A percentile compares a stretch with the other conserved stretches of the same genome.
phyloP scores from a whole-genome alignment of 352 stramenopile genomes.

The Pythium brassicae region DNA sequence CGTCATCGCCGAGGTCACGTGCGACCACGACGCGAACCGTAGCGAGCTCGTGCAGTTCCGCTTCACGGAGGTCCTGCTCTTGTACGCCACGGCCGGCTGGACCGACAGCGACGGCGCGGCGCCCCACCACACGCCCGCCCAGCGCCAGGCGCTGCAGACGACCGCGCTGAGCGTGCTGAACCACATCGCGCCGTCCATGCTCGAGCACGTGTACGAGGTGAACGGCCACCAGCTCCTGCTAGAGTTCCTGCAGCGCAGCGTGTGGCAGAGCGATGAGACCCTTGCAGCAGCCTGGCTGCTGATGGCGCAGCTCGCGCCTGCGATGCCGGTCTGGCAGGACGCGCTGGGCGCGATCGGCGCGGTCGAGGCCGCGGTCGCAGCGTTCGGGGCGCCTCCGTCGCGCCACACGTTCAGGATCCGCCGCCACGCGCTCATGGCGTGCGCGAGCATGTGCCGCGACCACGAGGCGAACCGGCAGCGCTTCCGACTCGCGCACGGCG shows the following conservation, averaged over 20 bases:
- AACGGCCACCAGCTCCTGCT: slow-evolving; percentile 42
- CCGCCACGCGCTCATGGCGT: slow-evolving; percentile 57
- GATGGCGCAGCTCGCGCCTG: slow-evolving; percentile 38
- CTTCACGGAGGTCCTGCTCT: slow-evolving; percentile 59
- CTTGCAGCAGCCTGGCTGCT: slow-evolving; percentile 48
- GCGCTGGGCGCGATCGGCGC: slow-evolving; percentile 40
- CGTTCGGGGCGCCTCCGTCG: slow-evolving; percentile 41
- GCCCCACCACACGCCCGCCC: slow-evolving; percentile 35
- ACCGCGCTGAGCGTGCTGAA: slow-evolving; percentile 59
- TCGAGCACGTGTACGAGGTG: slow-evolving; percentile 60
- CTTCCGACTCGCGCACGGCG: slow-evolving; percentile 46
- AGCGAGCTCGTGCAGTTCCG: slow-evolving; percentile 59
- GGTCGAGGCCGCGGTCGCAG: slow-evolving; percentile 45
- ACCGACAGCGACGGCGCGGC: slow-evolving; percentile 4
- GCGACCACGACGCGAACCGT: slow-evolving; percentile 46
- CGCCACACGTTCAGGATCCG: slow-evolving; percentile 57
- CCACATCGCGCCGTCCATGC: slow-evolving; percentile 38
- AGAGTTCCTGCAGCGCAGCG: slow-evolving; percentile 39
- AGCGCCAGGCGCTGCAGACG: slow-evolving; percentile 51
- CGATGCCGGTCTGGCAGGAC: slow-evolving; percentile 29
- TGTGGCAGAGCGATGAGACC: slow-evolving; percentile 29
- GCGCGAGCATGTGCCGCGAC: slow-evolving; percentile 48
- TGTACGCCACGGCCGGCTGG: slow-evolving; percentile 36
- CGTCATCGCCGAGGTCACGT: slow-evolving; percentile 46
- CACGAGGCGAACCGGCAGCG: slow-evolving; percentile 43